Evolutionary conservation across 768 basidiomycete genomes (phyloP).

Genomic region (Harrya chromipes): DNA sequence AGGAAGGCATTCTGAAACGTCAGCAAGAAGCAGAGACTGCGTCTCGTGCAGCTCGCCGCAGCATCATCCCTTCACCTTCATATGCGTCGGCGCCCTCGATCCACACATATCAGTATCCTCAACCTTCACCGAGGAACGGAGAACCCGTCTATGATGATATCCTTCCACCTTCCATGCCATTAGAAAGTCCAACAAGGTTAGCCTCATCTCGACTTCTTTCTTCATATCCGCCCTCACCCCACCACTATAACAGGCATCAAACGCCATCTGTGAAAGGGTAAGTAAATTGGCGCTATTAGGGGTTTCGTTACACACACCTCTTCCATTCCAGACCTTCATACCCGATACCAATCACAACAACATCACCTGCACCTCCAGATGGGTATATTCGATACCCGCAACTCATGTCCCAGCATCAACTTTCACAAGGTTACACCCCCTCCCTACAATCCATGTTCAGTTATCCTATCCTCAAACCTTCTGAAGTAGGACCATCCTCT

Average conservation of each 20-base stretch:
- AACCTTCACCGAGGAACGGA: constrained; percentile 30
- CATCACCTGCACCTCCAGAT: constrained; percentile 55
- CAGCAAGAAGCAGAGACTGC: constrained; percentile 59
- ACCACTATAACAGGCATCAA: constrained; percentile 24
- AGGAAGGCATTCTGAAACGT: constrained; percentile 53
- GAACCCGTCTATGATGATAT: constrained; percentile 30
- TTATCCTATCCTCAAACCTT: constrained; percentile 32
- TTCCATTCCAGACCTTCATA: constrained; percentile 35
- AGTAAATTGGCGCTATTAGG: constrained; percentile 17
- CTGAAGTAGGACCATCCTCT: constrained; percentile 38
- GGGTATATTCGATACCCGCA: constrained; percentile 57
- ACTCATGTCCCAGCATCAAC: constrained; percentile 79
- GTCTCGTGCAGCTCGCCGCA: constrained; percentile 43
- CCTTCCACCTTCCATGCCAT: constrained; percentile 48
- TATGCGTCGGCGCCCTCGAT: constrained; percentile 30
- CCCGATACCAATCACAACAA: constrained; percentile 65
- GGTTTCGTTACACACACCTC: constrained; percentile 9
- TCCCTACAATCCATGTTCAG: constrained; percentile 75
- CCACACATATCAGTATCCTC: constrained; percentile 33
- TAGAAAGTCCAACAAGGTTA: constrained; percentile 59
- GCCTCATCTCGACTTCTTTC: constrained; percentile 40
- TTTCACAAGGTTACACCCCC: constrained; percentile 73
- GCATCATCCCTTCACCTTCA: constrained; percentile 26
- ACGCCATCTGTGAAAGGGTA: constrained; percentile 36
- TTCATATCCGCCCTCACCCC: constrained; percentile 35